Evolutionary conservation across 2,329 filamentous ascomycete species (phyloP), one percentile per base, ranked within the genome.

Genomic region (Zymoseptoria brevis): DNA sequence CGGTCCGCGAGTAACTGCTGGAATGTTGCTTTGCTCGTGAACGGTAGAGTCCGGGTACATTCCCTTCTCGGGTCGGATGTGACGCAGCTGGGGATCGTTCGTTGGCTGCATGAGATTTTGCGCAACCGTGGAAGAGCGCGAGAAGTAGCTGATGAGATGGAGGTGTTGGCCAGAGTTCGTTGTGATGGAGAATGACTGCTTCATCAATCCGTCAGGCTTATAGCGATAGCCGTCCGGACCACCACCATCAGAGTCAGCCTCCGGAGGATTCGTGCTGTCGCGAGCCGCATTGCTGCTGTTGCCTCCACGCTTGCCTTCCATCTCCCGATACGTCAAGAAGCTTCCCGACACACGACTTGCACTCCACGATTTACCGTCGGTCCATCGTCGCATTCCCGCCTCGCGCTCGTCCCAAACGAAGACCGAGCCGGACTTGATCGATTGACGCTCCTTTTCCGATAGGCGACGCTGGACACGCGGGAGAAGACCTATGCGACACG

Each of bases 381-480:
- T 99, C 94, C 94, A 99, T 75, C 94, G 82, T 70, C 94, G 84
- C 94, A 99, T 99, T 66, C 94, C 94, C 9, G 94, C 94, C 79
- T 99, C 94, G 68, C 93, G 82, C 79, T 99, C 94, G 74, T 99
- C 94, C 94, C 94, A 99, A n/a, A 99, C 94, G 70, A 97, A 99
- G 3, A 99, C 93, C 0, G 94, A 99, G 50, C 94, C 94, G 0
- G 93, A 96, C 71, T 90, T 87, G 74, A 99, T 99, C 3, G 90
- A 90, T 72, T 96, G 92, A 62, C 94, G 85, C 77, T 99, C 94
- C 77, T 97, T 97, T 75, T 99, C 94, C 2, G 94, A 97, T 60
- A 96, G 78, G 68, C 94, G 83, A 67, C 94, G 84, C 78, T 97
- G 94, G 5, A 99, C 94, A 66, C 94, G 86, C 29, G 94, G 94